Evolutionary conservation across 768 basidiomycete species (phyloP).

Genomic region (Gautieria morchelliformis): DNA sequence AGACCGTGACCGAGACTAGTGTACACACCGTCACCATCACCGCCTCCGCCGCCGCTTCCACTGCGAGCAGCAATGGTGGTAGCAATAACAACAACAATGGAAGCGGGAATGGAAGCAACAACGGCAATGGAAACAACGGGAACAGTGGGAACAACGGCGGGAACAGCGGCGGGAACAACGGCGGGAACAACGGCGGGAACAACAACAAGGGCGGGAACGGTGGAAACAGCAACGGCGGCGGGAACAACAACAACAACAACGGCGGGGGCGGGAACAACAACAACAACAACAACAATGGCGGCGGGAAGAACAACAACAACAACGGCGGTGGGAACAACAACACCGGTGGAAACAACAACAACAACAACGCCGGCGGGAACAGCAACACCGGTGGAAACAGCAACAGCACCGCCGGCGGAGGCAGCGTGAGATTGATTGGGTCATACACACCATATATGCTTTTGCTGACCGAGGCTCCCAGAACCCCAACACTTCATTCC

Average conservation of each 20-base stretch:
- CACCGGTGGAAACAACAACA: not conserved
- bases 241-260: too few relatives aligned
- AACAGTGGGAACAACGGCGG: not conserved
- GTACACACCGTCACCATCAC: not conserved
- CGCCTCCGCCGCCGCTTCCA: not conserved
- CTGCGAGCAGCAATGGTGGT: not conserved
- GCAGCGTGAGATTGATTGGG: not conserved
- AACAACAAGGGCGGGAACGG: not conserved
- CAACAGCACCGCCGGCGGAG: not conserved
- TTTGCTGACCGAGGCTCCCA: too few relatives aligned
- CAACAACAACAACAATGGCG: not conserved
- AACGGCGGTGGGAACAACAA: too few relatives aligned
- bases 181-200: not conserved
- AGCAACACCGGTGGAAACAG: not conserved
- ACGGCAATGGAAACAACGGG: not conserved
- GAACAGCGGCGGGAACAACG: not conserved
- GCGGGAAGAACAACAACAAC: too few relatives aligned
- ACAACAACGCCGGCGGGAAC: not conserved
- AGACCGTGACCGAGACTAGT: not conserved
- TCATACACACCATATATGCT: too few relatives aligned
- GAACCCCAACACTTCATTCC: conserved; percentile 37
- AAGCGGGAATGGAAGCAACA: not conserved
- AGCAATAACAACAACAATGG: conserved; percentile 1
- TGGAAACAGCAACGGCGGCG: not conserved
- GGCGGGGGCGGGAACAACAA: too few relatives aligned